A percentile compares a stretch with the other conserved stretches of the same genome.
Evolutionary conservation across 2,329 filamentous ascomycete genomes (phyloP).

Genomic region (Xylaria digitata): DNA sequence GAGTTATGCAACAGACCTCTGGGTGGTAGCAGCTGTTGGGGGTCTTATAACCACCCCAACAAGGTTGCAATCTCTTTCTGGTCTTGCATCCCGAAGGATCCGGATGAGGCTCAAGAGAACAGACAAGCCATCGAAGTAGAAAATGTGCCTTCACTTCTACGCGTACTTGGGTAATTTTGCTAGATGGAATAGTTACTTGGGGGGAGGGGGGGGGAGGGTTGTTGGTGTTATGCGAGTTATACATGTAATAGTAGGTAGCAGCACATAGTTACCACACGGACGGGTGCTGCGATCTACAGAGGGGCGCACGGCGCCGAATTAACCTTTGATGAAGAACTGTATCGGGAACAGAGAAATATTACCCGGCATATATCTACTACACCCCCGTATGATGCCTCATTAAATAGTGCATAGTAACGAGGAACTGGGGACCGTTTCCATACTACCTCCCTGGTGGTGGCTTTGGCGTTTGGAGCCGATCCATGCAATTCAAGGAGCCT

Average conservation of each 20-base stretch:
- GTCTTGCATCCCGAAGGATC: constrained; percentile 28
- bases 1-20: constrained; percentile 16
- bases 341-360: constrained; percentile 32
- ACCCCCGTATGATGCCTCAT: constrained; percentile 17
- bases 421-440: constrained; percentile 8
- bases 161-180: constrained; percentile 5
- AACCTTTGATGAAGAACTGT: constrained; percentile 33
- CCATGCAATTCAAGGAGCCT: constrained; percentile 29
- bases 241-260: constrained; percentile 9
- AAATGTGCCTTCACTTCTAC: neutral
- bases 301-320: constrained; percentile 27
- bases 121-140: constrained; percentile 15
- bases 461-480: constrained; percentile 14
- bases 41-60: constrained; percentile 32
- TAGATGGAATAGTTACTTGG: constrained; percentile 1
- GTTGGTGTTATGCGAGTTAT: constrained; percentile 19
- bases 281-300: constrained; percentile 27
- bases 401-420: neutral
- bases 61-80: constrained; percentile 25
- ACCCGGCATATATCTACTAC: constrained; percentile 37
- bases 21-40: constrained; percentile 17
- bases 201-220: too few relatives aligned
- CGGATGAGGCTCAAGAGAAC: constrained; percentile 27
- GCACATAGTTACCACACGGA: constrained; percentile 26
- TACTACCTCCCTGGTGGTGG: constrained; percentile 5